Percentiles rank a stretch among this genome's conserved stretches.
Conservation (phyloP, 164 flowering plant genomes). For the Annona squamosa region DNA sequence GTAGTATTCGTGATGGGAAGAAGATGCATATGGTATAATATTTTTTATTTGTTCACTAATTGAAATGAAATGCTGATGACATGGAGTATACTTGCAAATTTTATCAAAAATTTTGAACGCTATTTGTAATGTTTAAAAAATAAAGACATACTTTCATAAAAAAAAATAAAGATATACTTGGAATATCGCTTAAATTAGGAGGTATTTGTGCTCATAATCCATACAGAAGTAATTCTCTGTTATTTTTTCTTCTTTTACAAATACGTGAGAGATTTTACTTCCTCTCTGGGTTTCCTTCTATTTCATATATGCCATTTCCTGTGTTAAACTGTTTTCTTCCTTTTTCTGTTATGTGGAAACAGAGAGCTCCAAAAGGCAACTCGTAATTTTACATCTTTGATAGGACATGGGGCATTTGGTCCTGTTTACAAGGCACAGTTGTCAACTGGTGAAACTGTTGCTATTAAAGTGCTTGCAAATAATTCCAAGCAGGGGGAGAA, state of each 20-base stretch:
- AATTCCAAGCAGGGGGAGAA: constrained; percentile 94
- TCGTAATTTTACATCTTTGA: constrained; percentile 70
- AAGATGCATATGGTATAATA: no score
- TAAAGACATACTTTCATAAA: no score
- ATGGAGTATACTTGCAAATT: no score
- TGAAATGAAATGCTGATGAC: no score
- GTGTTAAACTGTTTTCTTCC: constrained; percentile 1
- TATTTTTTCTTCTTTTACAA: background rate
- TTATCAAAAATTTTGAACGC: no score
- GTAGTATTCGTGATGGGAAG: no score
- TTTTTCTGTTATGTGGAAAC: constrained; percentile 12
- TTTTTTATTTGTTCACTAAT: no score
- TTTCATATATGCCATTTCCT: background rate
- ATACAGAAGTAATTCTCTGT: no score
- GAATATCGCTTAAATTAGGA: no score
- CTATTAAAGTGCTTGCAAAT: constrained; percentile 90
- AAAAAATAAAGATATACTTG: no score
- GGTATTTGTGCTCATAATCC: no score
- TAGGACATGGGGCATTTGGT: constrained; percentile 98
- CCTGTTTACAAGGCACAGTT: constrained; percentile 92
- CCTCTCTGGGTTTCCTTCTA: background rate
- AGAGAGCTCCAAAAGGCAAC: constrained; percentile 98
- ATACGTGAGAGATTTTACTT: background rate
- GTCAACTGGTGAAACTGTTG: constrained; percentile 88
- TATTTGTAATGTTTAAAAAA: no score